Evolutionary conservation across 495 filamentous ascomycete genomes (phyloP), one percentile per base, ranked within the genome.

Genomic region (Aspergillus indologenus): DNA sequence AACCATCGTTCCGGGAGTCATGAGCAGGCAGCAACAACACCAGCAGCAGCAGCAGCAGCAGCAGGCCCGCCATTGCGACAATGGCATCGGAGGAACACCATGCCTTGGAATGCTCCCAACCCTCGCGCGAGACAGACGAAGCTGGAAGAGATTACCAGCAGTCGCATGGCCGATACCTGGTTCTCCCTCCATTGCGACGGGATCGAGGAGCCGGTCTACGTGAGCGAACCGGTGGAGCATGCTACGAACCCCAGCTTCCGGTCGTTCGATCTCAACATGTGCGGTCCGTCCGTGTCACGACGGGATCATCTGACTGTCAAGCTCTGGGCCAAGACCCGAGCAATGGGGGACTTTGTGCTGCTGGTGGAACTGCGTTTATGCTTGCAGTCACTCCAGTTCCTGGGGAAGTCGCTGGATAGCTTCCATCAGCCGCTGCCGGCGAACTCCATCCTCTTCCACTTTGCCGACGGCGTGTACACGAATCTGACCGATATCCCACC

Each of bases 201-300:
- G 1, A 69, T 81, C 47, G 71, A 82, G 42, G 86, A 90, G 19
- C 92, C 94, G 0, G 73, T 98, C 21, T 98, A 98, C 69, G 85
- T 96, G 68, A 96, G 91, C 72, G 94, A 98, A 75, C 76, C 89
- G 44, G 79, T 85, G 17, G 82, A 89, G 59, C 85, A 85, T 68
- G 82, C 90, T 17, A 92, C 90, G 81, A 98, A 98, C 73, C 92
- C 92, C 44, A 90, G 85, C 65, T 98, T 96, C 68, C 85, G 86
- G 44, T 85, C 87, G 58, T 95, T 98, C 70, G 91, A 98, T 59
- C 80, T 97, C 17, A 81, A 84, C 45, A 70, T 79, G 18, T 88
- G 83, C 54, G 87, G 85, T 0, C 83, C 90, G 12, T 68, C 69
- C 6, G 76, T 92, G 20, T 88, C 87, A 3, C 80, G 91, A 50